phyloP scores from a whole-genome alignment of 164 flowering plant species.

The Protea cynaroides region DNA sequence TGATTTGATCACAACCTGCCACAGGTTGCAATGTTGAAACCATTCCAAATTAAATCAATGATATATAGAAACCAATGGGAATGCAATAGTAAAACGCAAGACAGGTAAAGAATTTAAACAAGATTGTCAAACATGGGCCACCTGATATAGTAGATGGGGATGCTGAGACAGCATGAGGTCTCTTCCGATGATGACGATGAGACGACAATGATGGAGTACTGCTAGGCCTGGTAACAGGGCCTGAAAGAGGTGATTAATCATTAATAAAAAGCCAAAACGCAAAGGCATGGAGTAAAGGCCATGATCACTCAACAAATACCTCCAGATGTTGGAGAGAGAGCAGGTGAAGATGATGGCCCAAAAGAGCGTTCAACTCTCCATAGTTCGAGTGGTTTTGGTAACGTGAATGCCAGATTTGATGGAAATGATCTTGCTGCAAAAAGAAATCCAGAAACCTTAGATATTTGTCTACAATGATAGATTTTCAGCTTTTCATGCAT shows the following conservation, averaged over 20 bases:
- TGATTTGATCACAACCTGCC: slow-evolving; percentile 76
- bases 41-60: background rate
- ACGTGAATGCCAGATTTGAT: slow-evolving; percentile 21
- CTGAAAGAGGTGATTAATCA: slow-evolving; percentile 22
- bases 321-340: slow-evolving; percentile 44
- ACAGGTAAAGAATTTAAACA: background rate
- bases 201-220: slow-evolving; percentile 11
- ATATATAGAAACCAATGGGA: background rate
- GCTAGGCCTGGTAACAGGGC: slow-evolving; percentile 33
- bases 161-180: slow-evolving; percentile 40
- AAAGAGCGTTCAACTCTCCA: slow-evolving; percentile 16
- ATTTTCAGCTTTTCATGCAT: background rate
- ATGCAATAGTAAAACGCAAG: background rate
- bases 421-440: slow-evolving; percentile 36
- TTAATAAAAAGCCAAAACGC: background rate
- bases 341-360: slow-evolving; percentile 35
- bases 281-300: slow-evolving; percentile 3
- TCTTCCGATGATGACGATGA: slow-evolving; percentile 34
- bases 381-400: slow-evolving; percentile 17
- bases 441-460: slow-evolving; percentile 4
- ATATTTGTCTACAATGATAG: background rate
- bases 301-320: slow-evolving; percentile 27
- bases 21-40: slow-evolving; percentile 7
- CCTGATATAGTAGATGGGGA: slow-evolving; percentile 40
- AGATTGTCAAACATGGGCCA: slow-evolving; percentile 17